Evolutionary conservation across 106 monocot genomes (phyloP), one percentile per base, ranked within the genome.

Genomic region (Cymbidium sinense): DNA sequence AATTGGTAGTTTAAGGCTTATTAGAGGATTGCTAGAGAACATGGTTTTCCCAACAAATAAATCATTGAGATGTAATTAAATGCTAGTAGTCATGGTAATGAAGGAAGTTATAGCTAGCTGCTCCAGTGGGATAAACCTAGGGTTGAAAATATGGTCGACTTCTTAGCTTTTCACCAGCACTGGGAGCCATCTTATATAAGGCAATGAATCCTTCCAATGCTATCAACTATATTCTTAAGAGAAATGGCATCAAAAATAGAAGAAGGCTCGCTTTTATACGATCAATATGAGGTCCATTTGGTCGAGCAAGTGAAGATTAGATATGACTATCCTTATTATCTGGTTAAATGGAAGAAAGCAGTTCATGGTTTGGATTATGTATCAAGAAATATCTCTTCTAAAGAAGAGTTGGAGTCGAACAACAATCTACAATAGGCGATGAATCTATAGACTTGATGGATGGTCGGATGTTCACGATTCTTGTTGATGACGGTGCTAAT

Each of bases 131-230:
- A 81, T 50, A 85, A 89, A 25, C 92, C 90, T 51, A 82, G 81
- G 64, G 79, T 99, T 80, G 92, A 84, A 72, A 47, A 33, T 70
- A 74, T 99, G 62, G 87, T 86, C 35, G 92, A 95, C 75, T 99
- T 92, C 62, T 78, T 99, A 86, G 65, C 50, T 43, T 95, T 82
- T 41, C 82, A 95, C 69, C 92, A 79, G 62, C 78, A 93, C 27
- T 99, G 99, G 99, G 77, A 95, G 18, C 99, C 99, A 74, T 90
- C 87, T 77, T 99, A 92, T 77, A 89, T 89, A 41, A 85, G 92
- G 4, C 90, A 92, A 64, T 86, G 89, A 43, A 71, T 91, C 75
- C 84, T 99, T 79, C 95, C 99, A 30, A 88, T 99, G 86, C 70
- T 90, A 61, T 90, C 95, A 2, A 95, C 94, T 50, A 84, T 89